Evolutionary conservation across 75 land plant species (phyloP).

Genomic region (Cryptomeria japonica): DNA sequence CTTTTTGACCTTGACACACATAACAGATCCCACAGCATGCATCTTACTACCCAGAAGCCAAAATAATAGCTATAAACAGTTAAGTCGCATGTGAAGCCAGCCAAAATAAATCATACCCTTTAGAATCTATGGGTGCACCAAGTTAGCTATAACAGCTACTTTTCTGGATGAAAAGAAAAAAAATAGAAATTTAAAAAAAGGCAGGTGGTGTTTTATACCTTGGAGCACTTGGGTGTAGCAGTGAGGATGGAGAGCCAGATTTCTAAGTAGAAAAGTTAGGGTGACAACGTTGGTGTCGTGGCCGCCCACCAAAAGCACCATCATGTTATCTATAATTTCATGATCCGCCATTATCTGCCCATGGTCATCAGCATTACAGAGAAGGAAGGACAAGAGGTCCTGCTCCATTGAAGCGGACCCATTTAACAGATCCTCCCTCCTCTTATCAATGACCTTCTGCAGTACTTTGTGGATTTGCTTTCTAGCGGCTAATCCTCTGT

Average conservation of each 20-base stretch:
- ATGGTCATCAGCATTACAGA: no score
- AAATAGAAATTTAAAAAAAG: no score
- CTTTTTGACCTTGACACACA: no score
- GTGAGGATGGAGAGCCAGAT: conserved; percentile 36
- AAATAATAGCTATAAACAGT: no score
- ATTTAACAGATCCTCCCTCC: conserved; percentile 18
- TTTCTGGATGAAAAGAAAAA: no score
- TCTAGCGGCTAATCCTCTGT: no score
- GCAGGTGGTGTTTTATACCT: neutral
- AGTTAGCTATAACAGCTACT: no score
- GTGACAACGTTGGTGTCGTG: conserved; percentile 49
- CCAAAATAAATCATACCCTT: no score
- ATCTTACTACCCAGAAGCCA: no score
- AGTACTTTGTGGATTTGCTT: conserved; percentile 15
- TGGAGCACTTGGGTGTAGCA: conserved; percentile 17
- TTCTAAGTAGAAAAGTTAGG: conserved; percentile 32
- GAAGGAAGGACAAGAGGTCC: neutral
- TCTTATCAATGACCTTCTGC: conserved; percentile 10
- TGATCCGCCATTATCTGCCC: conserved; percentile 16
- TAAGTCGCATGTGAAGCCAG: no score
- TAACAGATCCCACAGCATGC: no score
- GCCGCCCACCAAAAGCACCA: conserved; percentile 41
- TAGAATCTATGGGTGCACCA: no score
- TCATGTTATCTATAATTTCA: conserved; percentile 46
- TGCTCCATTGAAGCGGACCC: neutral